Base-by-base conservation (phyloP, 345 rosid genomes). In the Abelmoschus esculentus region DNA sequence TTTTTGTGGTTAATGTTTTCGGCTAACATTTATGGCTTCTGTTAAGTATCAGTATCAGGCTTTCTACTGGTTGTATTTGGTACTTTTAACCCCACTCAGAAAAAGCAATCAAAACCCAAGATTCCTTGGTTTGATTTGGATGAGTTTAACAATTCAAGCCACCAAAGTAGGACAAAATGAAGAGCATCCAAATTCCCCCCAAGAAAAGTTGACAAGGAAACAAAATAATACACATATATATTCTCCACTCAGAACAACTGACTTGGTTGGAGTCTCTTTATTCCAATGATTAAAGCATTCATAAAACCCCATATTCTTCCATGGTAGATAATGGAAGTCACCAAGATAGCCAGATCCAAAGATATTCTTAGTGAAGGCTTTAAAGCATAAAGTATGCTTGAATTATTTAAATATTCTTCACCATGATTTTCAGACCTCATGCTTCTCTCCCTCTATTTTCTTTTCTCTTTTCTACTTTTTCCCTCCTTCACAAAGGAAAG, bases 241-340 rank as follows among this genome's bases (percentile, higher is more conserved):
- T 66, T 77, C 79, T 56, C 59, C 73, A 13, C 58, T 15, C 75
- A 75, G 42, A 63, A 75, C 19, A 73, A 67, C 49, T 73, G 56
- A 70, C 77, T 77, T 61, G 52, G 52, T 5, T 47, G 52, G 17
- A 11, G 52, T 47, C n/a, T 47, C 52, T 47, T 47, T 47, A 47
- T 13, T 47, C 52, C 52, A 47, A 11, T 47, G 52, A 47, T 5
- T 13, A 47, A 13, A 3, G 50, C n/a, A 47, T 14, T 47, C 52
- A 47, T 47, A 11, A 36, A 36, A 36, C 2, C 26, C n/a, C 52
- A 11, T 12, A 47, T 47, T 47, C 52, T 42, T 42, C 46, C 46
- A 42, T 42, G 26, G 26, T 22, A 22, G 26, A 22, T 22, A 22
- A 22, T 1, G 6, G 11, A 13, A 46, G 44, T 46, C 15, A 46